Evolutionary conservation across 2,329 filamentous ascomycete genomes (phyloP).

Genomic region (Scolecobasidium constrictum): DNA sequence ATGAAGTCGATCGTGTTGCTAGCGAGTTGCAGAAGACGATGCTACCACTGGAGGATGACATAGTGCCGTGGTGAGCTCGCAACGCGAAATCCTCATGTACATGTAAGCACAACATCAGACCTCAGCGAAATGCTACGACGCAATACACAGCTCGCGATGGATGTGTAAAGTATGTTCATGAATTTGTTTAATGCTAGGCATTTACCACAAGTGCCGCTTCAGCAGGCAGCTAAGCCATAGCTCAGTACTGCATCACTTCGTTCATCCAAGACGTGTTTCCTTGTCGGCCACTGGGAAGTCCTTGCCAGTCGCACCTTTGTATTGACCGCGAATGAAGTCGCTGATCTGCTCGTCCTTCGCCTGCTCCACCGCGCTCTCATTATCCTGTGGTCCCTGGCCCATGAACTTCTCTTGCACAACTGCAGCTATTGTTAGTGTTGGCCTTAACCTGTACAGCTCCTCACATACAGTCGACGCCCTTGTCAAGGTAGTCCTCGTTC

Average conservation of each 20-base stretch:
- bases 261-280: too few species aligned
- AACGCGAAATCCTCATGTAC: too few species aligned
- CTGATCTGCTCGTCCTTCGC: slow-evolving; percentile 73
- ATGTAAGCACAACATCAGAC: too few species aligned
- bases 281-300: slow-evolving; percentile 65
- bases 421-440: too few species aligned
- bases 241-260: too few species aligned
- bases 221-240: too few species aligned
- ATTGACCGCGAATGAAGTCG: slow-evolving; percentile 59
- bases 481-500: slow-evolving; percentile 75
- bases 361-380: slow-evolving; percentile 60
- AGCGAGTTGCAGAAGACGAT: slow-evolving; percentile 46
- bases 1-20: slow-evolving; percentile 63
- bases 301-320: slow-evolving; percentile 57
- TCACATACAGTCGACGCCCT: slow-evolving; percentile 35
- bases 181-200: too few species aligned
- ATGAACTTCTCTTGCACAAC: slow-evolving; percentile 67
- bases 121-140: too few species aligned
- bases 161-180: too few species aligned
- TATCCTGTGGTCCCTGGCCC: slow-evolving; percentile 58
- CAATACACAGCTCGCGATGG: too few species aligned
- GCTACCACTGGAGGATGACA: slow-evolving; percentile 33
- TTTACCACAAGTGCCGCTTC: too few species aligned
- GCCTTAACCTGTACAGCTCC: too few species aligned
- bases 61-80: slow-evolving; percentile 12